phyloP scores from a whole-genome alignment of 2,329 filamentous ascomycete species.

The Fusarium chlamydosporum region DNA sequence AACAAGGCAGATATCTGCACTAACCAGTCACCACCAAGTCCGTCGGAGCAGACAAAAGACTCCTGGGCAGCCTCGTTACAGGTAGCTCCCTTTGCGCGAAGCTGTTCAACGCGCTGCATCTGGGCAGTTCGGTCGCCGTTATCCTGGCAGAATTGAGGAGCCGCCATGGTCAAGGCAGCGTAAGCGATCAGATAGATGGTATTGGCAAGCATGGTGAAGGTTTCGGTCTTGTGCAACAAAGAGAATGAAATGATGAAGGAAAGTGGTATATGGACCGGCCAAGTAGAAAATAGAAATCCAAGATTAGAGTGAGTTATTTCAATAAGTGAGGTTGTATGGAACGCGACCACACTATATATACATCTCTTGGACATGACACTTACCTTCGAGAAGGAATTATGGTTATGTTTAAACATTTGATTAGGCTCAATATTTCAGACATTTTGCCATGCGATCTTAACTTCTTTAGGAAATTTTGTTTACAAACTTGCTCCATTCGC shows the following conservation, averaged over 20 bases:
- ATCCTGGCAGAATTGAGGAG: not conserved
- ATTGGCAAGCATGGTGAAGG: not conserved
- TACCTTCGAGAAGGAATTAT: no score
- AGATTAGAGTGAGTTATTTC: no score
- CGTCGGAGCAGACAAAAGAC: not conserved
- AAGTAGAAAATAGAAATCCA: not conserved
- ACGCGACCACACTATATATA: not conserved
- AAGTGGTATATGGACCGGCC: not conserved
- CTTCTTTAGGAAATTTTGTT: not conserved
- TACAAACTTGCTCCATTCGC: not conserved
- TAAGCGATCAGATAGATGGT: not conserved
- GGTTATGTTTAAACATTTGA: no score
- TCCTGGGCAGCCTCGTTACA: not conserved
- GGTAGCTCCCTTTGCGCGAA: not conserved
- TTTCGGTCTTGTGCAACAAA: not conserved
- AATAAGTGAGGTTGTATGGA: not conserved
- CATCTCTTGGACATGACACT: not conserved
- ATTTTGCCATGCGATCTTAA: not conserved
- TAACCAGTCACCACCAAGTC: not conserved
- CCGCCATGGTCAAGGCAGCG: not conserved
- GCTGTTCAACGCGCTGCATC: not conserved
- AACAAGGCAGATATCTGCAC: not conserved
- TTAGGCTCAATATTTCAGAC: not conserved
- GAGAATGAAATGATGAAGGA: not conserved
- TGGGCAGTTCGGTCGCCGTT: not conserved